Percentiles rank a stretch among this genome's conserved stretches.
phyloP scores from a whole-genome alignment of 148 eudicot genomes.

The Vaccinium darrowii region DNA sequence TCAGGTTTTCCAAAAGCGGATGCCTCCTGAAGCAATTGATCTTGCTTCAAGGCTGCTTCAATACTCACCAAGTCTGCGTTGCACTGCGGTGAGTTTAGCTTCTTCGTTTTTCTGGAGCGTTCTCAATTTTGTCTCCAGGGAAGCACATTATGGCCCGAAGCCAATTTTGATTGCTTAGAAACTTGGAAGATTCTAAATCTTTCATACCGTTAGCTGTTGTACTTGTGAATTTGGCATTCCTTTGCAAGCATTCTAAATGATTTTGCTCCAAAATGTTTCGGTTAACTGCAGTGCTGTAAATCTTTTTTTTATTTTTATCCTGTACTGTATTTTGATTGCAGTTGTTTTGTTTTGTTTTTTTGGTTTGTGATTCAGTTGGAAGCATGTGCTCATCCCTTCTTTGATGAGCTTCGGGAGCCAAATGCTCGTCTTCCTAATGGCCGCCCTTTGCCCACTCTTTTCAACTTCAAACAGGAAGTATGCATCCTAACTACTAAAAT shows the following conservation, averaged over 20 bases:
- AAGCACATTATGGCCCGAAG: background rate
- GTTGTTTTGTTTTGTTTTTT: background rate
- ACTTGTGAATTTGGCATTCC: background rate
- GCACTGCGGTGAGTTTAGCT: constrained; percentile 42
- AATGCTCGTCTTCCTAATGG: constrained; percentile 93
- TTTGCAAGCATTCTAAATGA: constrained; percentile 1
- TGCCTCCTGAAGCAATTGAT: constrained; percentile 92
- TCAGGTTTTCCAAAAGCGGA: constrained; percentile 83
- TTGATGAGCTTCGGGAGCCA: constrained; percentile 90
- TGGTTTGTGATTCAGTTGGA: constrained; percentile 57
- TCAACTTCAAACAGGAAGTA: constrained; percentile 94
- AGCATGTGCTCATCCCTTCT: constrained; percentile 93
- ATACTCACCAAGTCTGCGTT: constrained; percentile 57
- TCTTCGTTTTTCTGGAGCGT: background rate
- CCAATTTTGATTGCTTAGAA: background rate
- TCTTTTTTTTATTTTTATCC: too few relatives aligned
- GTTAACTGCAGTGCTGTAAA: background rate
- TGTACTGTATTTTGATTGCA: background rate
- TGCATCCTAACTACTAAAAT: constrained; percentile 22
- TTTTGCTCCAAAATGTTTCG: background rate
- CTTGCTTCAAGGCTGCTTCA: constrained; percentile 83
- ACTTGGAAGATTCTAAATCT: background rate
- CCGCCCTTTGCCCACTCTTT: constrained; percentile 79
- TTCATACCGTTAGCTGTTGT: background rate
- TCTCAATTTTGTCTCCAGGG: background rate